Evolutionary conservation across 805 yeast genomes (phyloP).

Genomic region (Saccharomycopsis sp.): DNA sequence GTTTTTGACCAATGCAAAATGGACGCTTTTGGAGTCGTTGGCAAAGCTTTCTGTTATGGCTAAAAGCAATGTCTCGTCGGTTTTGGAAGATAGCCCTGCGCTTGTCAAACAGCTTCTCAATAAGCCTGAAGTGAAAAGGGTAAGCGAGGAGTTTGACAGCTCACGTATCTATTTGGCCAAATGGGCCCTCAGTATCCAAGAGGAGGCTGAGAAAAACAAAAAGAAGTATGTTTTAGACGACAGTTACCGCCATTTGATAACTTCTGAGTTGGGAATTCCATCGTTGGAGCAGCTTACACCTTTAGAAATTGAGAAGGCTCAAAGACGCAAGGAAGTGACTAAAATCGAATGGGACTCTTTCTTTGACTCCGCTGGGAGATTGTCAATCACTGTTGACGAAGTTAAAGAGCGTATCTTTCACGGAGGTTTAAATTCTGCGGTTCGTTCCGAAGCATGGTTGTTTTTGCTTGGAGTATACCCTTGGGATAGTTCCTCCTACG

Average conservation of each 20-base stretch:
- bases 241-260: conserved; percentile 47
- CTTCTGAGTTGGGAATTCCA: conserved; percentile 55
- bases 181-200: conserved; percentile 93
- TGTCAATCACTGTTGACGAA: conserved; percentile 67
- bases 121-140: conserved; percentile 72
- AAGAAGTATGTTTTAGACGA: conserved; percentile 44
- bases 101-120: conserved; percentile 49
- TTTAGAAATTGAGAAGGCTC: conserved; percentile 49
- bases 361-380: conserved; percentile 73
- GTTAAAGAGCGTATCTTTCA: conserved; percentile 82
- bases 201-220: conserved; percentile 66
- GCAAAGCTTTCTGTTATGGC: conserved; percentile 69
- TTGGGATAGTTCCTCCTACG: conserved; percentile 75
- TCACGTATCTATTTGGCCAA: conserved; percentile 90
- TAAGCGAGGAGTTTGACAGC: conserved; percentile 87
- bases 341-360: conserved; percentile 75
- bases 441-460: conserved; percentile 77
- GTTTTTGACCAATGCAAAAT: conserved; percentile 62
- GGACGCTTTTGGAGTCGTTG: conserved; percentile 79
- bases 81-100: conserved; percentile 51
- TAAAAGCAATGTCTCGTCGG: conserved; percentile 55
- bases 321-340: conserved; percentile 61
- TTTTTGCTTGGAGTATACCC: conserved; percentile 78
- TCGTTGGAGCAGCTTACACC: conserved; percentile 44
- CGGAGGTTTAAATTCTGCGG: conserved; percentile 62